Conservation (phyloP, 192 early-diverging fungal genomes). For the Podila verticillata region DNA sequence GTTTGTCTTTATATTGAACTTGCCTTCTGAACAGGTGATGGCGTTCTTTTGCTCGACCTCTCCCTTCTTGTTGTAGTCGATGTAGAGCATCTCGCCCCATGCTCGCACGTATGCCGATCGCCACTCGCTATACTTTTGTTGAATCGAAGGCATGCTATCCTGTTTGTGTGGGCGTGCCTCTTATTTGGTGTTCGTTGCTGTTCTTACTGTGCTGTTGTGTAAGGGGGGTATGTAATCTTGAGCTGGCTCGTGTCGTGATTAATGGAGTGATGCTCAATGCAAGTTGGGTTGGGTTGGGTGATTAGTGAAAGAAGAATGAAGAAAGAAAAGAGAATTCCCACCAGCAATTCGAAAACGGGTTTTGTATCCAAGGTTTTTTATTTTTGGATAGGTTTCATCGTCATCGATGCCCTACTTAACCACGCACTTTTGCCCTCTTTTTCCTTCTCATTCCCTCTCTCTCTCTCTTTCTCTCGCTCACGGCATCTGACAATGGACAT, state of each 20-base stretch:
- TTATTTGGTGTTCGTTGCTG: not conserved
- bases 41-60: constrained; percentile 56
- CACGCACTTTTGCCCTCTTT: too few species aligned
- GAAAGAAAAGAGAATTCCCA: not conserved
- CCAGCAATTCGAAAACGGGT: not conserved
- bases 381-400: not conserved
- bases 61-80: constrained; percentile 63
- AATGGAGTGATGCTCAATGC: too few species aligned
- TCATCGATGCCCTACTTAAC: too few species aligned
- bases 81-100: constrained; percentile 57
- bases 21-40: constrained; percentile 65
- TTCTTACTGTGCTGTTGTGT: not conserved
- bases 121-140: constrained; percentile 45
- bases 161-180: not conserved
- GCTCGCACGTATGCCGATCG: constrained; percentile 53
- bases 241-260: not conserved
- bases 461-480: too few species aligned
- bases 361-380: not conserved
- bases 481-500: too few species aligned
- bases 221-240: not conserved
- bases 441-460: too few species aligned
- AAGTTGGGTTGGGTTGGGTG: not conserved
- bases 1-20: not conserved
- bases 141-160: constrained; percentile 29
- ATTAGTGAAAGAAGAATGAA: not conserved